Percentiles rank a stretch among this genome's conserved stretches.
Conservation (phyloP, 1,139 yeast species). For the Yamadazyma kanchanaburiensis region DNA sequence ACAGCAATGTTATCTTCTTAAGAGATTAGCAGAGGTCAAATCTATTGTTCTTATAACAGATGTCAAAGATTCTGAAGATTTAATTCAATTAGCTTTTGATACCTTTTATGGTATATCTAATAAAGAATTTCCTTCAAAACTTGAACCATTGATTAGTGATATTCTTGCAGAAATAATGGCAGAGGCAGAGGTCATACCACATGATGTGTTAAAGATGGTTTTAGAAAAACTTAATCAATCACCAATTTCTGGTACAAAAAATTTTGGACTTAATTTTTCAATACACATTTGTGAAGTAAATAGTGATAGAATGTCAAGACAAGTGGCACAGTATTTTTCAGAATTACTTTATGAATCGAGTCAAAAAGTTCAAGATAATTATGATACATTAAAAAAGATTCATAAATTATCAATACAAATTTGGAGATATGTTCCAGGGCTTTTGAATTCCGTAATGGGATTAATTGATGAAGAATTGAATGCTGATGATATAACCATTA, state of each 20-base stretch:
- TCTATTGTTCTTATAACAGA: constrained; percentile 79
- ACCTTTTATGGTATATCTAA: constrained; percentile 56
- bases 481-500: constrained; percentile 62
- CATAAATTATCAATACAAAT: constrained; percentile 65
- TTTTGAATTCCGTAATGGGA: constrained; percentile 72
- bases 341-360: constrained; percentile 59
- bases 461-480: constrained; percentile 76
- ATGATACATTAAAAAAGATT: constrained; percentile 47
- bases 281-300: constrained; percentile 67
- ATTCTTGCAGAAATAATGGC: constrained; percentile 73
- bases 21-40: constrained; percentile 71
- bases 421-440: constrained; percentile 78
- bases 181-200: constrained; percentile 70
- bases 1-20: constrained; percentile 66
- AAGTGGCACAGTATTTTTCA: constrained; percentile 76
- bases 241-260: constrained; percentile 14
- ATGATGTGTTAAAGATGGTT: constrained; percentile 57
- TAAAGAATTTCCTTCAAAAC: constrained; percentile 37
- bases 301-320: constrained; percentile 72
- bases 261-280: constrained; percentile 67
- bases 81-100: constrained; percentile 57
- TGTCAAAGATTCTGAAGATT: constrained; percentile 56
- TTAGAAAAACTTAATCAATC: constrained; percentile 45
- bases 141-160: constrained; percentile 62
- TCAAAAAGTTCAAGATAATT: constrained; percentile 4